Base-by-base conservation (phyloP, 2,329 filamentous ascomycete species). In the Trichoderma arundinaceum region DNA sequence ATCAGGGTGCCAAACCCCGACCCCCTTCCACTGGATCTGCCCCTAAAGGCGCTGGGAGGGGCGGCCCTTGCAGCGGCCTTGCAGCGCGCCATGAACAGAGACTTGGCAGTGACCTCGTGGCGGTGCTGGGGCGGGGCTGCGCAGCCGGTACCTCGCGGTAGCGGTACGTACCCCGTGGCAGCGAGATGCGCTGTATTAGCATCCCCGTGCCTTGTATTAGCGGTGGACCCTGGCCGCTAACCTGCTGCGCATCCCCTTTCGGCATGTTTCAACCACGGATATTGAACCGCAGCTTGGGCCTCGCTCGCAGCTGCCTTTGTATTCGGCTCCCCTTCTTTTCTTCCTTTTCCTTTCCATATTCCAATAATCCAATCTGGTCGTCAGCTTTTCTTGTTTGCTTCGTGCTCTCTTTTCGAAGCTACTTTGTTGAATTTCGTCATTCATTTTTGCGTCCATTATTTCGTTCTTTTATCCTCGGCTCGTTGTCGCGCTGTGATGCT, bases 321-420 rank as follows among this genome's bases (percentile, higher is more conserved):
- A 64, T 65, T 67, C 65, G 67, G 69, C 46, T 53, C 59, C 72
- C 75, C 71, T 70, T 74, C 41, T 41, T 53, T 35, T 17, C 46
- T 59, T 59, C 48, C 10, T 38, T 38, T 38, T 38, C 10, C 10
- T 38, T 38, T 38, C 10, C 10, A 8, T 10, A 8, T 35, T 48
- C 28, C 38, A 41, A 41, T 58, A 65, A 49, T 51, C 48, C 28
- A 43, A 12, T 62, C 35, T 22, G 13, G 53, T 41, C 62, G 28
- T 52, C 53, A 48, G 17, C 57, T 35, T 17, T 56, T 41, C 58
- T 28, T 64, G 49, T 5, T 19, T 52, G 8, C 32, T 46, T 22
- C 52, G 41, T 44, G 56, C 38, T 64, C 44, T 53, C 41, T 32
- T 54, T 38, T 38, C 41, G 35, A 38, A 38, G 22, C 28, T 51